Evolutionary conservation across 2,329 filamentous ascomycete species (phyloP).

Genomic region (Penicillium corylophilum): DNA sequence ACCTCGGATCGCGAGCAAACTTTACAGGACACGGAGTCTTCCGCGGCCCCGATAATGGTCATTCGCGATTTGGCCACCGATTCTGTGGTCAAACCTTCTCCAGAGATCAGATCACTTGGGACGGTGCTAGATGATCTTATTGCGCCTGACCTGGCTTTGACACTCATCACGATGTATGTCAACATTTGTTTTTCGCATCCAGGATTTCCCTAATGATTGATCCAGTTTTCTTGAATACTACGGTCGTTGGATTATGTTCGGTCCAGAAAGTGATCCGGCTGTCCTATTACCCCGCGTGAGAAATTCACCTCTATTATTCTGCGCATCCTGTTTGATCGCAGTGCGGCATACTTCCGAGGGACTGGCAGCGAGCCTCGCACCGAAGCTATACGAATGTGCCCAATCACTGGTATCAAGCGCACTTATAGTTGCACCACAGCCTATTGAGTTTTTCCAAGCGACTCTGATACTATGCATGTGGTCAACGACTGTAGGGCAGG

Average conservation of each 20-base stretch:
- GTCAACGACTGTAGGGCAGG: conserved; percentile 48
- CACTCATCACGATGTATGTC: conserved; percentile 27
- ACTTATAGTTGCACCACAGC: conserved; percentile 40
- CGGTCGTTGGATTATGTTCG: conserved; percentile 45
- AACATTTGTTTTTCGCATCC: not conserved
- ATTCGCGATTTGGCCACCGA: conserved; percentile 22
- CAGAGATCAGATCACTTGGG: conserved; percentile 12
- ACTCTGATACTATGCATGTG: conserved; percentile 45
- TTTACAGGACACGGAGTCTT: conserved; percentile 15
- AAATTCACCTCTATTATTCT: conserved; percentile 41
- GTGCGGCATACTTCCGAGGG: conserved; percentile 44
- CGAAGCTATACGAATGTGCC: conserved; percentile 40
- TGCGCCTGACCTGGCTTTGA: conserved; percentile 25
- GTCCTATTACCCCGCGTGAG: conserved; percentile 34
- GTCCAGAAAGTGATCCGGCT: conserved; percentile 24
- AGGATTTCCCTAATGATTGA: not conserved
- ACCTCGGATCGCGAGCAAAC: conserved; percentile 9
- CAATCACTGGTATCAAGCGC: conserved; percentile 22
- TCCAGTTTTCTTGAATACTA: conserved; percentile 43
- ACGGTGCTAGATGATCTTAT: conserved; percentile 20
- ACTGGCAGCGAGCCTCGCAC: conserved; percentile 37
- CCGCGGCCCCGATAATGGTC: conserved; percentile 20
- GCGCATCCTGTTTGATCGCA: conserved; percentile 43
- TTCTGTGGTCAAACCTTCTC: conserved; percentile 4
- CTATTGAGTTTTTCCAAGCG: conserved; percentile 47